phyloP scores from a whole-genome alignment of 805 yeast genomes.

The Komagataella kurtzmanii region DNA sequence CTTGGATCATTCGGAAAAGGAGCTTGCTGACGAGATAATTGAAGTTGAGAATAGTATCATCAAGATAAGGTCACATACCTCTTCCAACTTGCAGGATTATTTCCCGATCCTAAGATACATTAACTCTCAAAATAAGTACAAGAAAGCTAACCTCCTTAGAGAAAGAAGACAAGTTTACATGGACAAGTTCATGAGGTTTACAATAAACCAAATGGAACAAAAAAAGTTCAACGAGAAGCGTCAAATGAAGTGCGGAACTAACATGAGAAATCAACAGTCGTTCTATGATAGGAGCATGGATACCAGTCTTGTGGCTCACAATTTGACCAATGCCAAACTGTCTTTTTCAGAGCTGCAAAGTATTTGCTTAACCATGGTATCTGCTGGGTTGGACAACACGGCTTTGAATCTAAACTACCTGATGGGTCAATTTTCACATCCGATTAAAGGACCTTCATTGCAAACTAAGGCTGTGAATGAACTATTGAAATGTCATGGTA shows the following conservation, averaged over 20 bases:
- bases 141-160: conserved; percentile 14
- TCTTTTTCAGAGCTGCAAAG: conserved; percentile 34
- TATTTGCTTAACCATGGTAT: conserved; percentile 60
- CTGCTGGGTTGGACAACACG: conserved; percentile 69
- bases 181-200: conserved; percentile 19
- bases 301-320: background rate
- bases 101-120: conserved; percentile 28
- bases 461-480: conserved; percentile 31
- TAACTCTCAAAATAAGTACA: conserved; percentile 7
- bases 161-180: conserved; percentile 36
- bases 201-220: conserved; percentile 5
- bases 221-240: conserved; percentile 2
- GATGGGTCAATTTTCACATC: conserved; percentile 43
- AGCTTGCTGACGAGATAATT: conserved; percentile 36
- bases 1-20: conserved; percentile 19
- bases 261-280: background rate
- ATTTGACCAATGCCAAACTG: conserved; percentile 8
- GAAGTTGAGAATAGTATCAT: conserved; percentile 43
- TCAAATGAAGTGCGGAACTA: background rate
- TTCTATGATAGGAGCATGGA: background rate
- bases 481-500: conserved; percentile 20
- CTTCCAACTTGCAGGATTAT: conserved; percentile 37
- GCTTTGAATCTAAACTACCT: conserved; percentile 50
- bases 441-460: conserved; percentile 19
- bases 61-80: conserved; percentile 40